Percentiles rank a stretch among this genome's conserved stretches.
Conservation (phyloP, 805 yeast genomes). For the Vanderwaltozyma polyspora region DNA sequence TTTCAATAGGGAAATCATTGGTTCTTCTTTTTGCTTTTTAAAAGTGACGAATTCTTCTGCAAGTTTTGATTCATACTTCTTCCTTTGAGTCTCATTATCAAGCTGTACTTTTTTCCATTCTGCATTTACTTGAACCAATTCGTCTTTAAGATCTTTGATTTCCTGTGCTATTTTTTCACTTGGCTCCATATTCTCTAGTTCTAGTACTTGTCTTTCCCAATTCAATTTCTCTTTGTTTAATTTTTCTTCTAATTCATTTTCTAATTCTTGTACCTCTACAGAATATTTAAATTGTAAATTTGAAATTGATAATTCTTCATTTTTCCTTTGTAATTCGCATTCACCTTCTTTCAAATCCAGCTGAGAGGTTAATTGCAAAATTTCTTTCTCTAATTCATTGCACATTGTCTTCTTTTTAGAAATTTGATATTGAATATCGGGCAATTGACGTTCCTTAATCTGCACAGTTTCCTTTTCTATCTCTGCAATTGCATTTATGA, state of each 20-base stretch:
- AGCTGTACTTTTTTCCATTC: constrained; percentile 7
- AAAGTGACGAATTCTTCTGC: constrained; percentile 16
- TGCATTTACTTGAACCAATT: constrained; percentile 12
- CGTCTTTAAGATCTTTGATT: constrained; percentile 18
- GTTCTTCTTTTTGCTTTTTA: constrained; percentile 11
- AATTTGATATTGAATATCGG: constrained; percentile 16
- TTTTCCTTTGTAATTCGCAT: constrained; percentile 8
- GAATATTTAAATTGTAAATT: constrained; percentile 16
- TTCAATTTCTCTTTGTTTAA: constrained; percentile 8
- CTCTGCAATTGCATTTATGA: constrained; percentile 19
- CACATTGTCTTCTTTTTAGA: constrained; percentile 14
- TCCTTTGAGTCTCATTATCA: constrained; percentile 7
- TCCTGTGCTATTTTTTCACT: constrained; percentile 22
- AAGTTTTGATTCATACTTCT: constrained; percentile 7
- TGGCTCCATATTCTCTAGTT: constrained; percentile 22
- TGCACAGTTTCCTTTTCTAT: constrained; percentile 17
- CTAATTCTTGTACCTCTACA: constrained; percentile 15
- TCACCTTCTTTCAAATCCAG: constrained; percentile 13
- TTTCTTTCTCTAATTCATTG: constrained; percentile 14
- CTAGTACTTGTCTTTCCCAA: constrained; percentile 16
- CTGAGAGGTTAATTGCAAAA: constrained; percentile 9
- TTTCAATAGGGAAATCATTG: constrained; percentile 12
- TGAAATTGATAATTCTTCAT: constrained; percentile 13
- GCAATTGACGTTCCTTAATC: constrained; percentile 13
- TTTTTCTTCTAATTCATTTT: constrained; percentile 14